Base-by-base conservation (phyloP, 306 rosid species). In the Gastrolobium bilobum region DNA sequence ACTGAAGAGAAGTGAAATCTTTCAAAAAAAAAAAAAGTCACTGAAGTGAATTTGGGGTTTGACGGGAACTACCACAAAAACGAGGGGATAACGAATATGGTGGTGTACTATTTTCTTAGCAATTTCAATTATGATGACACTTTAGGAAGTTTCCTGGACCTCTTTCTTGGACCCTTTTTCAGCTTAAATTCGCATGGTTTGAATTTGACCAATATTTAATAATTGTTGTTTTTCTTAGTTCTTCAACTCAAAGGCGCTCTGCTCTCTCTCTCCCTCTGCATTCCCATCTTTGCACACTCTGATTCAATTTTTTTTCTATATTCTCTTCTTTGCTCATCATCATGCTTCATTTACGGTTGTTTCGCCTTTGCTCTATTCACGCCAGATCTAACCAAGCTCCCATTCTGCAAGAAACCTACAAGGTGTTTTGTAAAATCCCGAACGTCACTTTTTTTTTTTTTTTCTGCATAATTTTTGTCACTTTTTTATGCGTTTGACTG, bases 261-360 rank as follows among this genome's bases (percentile, higher is more conserved):
- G 26, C 0, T 20, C 26, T 20, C 26, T 20, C 26, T 74, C 13
- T 68, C 42, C 31, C 6, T 62, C 14, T 8, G 5, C 15, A 37
- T 42, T 70, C 37, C 33, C 59, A 31, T 9, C 15, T 42, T 33
- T 9, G 30, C 29, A 7, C 43, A 2, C 31, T 40, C n/a, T 33
- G 9, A 39, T 43, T 78, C 68, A 46, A 42, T 4, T 26, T 30
- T 47, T 39, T 6, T 2, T 6, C 42, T 2, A 29, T 52, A 13
- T 57, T 67, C 61, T 44, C 63, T 35, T 35, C 40, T 35, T 33
- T 33, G 20, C 35, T 29, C 7, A 31, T 56, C 15, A 5, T 31
- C 52, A 82, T 82, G 86, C 75, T 64, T 63, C 73, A 33, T 10
- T 8, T 71, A 31, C 68, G 47, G 7, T 11, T 77, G 7, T 15